A percentile compares a stretch with the other conserved stretches of the same genome.
phyloP scores from a whole-genome alignment of 352 stramenopile species.

The Phytophthora meadii region DNA sequence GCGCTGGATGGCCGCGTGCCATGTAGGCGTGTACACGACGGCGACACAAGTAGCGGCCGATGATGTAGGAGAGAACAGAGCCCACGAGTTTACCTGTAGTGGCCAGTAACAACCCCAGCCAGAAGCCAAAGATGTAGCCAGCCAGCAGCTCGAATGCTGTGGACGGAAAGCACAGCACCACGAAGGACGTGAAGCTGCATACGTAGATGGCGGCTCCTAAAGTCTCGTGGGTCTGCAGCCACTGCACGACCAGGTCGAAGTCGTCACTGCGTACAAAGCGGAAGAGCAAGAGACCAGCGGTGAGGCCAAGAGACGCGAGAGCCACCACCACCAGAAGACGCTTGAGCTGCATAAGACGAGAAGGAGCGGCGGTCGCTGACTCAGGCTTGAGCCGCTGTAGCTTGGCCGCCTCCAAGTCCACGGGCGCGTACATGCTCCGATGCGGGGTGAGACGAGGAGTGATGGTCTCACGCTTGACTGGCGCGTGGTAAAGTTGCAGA shows the following conservation, averaged over 20 bases:
- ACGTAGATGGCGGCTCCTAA: constrained; percentile 55
- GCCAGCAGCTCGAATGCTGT: constrained; percentile 81
- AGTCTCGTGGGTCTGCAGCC: constrained; percentile 57
- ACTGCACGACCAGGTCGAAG: constrained; percentile 56
- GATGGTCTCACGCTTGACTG: constrained; percentile 15
- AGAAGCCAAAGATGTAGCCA: constrained; percentile 84
- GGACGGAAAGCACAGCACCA: constrained; percentile 76
- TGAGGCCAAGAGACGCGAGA: constrained; percentile 31
- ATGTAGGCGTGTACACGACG: constrained; percentile 72
- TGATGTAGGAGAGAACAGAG: constrained; percentile 71
- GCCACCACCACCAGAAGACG: constrained; percentile 28
- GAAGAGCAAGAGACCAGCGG: constrained; percentile 34
- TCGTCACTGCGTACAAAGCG: constrained; percentile 53
- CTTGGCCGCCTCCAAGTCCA: constrained; percentile 29
- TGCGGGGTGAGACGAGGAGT: constrained; percentile 11
- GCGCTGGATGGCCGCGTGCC: constrained; percentile 66
- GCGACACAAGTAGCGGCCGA: constrained; percentile 74
- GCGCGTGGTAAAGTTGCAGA: constrained; percentile 13
- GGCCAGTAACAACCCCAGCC: constrained; percentile 67
- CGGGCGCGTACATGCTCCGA: constrained; percentile 33
- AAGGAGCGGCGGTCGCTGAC: background rate
- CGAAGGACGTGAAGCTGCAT: constrained; percentile 50
- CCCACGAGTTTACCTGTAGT: constrained; percentile 72
- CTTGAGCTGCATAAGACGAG: constrained; percentile 10
- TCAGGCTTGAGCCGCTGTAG: constrained; percentile 5